Conservation (phyloP, 1,139 yeast species). For the Suhomyces kunorum region DNA sequence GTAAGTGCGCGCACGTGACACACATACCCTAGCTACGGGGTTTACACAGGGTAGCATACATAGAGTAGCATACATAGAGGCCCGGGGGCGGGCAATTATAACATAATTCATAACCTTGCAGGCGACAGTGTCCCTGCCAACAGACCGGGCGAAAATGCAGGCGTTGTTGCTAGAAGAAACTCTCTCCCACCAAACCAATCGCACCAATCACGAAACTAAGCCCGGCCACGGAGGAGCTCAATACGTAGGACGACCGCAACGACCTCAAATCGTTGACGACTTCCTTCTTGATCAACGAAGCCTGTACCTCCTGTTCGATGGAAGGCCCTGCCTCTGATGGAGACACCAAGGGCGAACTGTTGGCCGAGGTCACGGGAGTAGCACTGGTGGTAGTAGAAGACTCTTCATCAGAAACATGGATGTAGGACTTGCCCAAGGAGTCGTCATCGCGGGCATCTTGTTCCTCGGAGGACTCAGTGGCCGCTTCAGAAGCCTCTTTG, state of each 20-base stretch:
- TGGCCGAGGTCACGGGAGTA: slow-evolving; percentile 33
- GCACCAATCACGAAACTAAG: slow-evolving; percentile 44
- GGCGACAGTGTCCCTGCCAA: slow-evolving; percentile 1
- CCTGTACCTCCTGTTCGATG: slow-evolving; percentile 46
- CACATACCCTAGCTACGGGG: background rate
- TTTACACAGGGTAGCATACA: background rate
- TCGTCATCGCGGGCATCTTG: slow-evolving; percentile 25
- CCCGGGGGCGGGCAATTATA: background rate
- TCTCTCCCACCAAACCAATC: slow-evolving; percentile 55
- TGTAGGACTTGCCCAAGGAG: slow-evolving; percentile 51
- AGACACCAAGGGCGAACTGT: slow-evolving; percentile 34
- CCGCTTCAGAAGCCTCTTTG: background rate
- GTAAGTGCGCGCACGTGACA: slow-evolving; percentile 1
- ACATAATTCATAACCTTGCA: slow-evolving; percentile 8
- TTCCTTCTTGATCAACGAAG: slow-evolving; percentile 44
- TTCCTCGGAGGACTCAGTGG: background rate
- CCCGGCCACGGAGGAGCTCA: slow-evolving; percentile 44
- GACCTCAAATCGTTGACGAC: slow-evolving; percentile 33
- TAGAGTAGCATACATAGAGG: background rate
- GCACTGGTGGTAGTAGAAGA: slow-evolving; percentile 25
- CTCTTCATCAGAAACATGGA: slow-evolving; percentile 50
- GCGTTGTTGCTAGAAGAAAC: slow-evolving; percentile 22
- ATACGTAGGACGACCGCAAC: slow-evolving; percentile 33
- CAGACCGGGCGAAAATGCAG: background rate
- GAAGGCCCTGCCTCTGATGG: slow-evolving; percentile 14